Conservation (phyloP, 1,284 basidiomycete genomes). For the Paramarasmius palmivorus region DNA sequence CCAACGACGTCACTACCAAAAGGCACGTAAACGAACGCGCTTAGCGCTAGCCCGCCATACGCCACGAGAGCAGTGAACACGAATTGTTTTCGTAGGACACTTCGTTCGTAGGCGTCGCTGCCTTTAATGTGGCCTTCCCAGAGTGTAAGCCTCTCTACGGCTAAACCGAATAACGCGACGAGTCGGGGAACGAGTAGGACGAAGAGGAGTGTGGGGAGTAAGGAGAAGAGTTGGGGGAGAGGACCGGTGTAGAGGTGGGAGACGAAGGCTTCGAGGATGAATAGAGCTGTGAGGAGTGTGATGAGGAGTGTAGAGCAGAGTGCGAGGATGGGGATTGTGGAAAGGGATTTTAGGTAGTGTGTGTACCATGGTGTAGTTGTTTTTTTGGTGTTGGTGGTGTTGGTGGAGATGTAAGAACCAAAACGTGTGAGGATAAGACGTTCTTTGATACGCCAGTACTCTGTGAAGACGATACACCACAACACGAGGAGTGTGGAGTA, state of each 20-base stretch:
- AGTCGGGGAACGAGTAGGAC: constrained; percentile 82
- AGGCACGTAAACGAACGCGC: constrained; percentile 90
- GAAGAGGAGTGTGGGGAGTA: constrained; percentile 87
- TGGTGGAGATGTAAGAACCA: constrained; percentile 77
- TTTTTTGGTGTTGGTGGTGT: too few species aligned
- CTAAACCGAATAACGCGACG: constrained; percentile 74
- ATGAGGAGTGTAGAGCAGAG: constrained; percentile 75
- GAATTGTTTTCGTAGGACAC: constrained; percentile 94
- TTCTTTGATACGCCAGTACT: constrained; percentile 87
- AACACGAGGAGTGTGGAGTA: constrained; percentile 77
- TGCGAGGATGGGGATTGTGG: constrained; percentile 78
- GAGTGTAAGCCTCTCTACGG: constrained; percentile 72
- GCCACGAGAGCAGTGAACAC: constrained; percentile 86
- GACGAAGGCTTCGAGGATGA: constrained; percentile 87
- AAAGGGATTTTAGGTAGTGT: constrained; percentile 30
- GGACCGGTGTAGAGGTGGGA: constrained; percentile 86
- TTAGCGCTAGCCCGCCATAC: constrained; percentile 83
- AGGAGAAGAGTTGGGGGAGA: constrained; percentile 75
- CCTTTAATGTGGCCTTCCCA: constrained; percentile 93
- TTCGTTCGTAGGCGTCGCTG: constrained; percentile 73
- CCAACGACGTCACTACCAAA: constrained; percentile 86
- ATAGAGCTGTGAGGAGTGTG: constrained; percentile 74
- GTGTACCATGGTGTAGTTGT: too few species aligned
- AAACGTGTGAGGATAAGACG: constrained; percentile 80
- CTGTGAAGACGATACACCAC: constrained; percentile 86